These are phyloP conservation scores for Stachybotrys chartarum DNA, from an alignment of 2,329 filamentous ascomycete species.

Conservation along the genomic window DNA sequence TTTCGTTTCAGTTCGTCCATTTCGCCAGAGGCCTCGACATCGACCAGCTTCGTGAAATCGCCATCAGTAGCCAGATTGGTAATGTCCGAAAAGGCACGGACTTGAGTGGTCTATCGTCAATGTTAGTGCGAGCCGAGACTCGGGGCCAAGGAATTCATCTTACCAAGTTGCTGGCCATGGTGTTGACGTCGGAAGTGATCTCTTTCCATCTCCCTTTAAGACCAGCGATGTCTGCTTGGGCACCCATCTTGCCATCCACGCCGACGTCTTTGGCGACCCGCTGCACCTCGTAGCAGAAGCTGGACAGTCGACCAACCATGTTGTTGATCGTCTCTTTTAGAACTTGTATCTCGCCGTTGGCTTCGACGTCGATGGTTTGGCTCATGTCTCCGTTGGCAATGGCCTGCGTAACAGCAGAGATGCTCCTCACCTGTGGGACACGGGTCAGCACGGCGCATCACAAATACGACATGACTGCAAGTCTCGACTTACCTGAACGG, in stretches of 20 bases:
- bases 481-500: conserved; percentile 45
- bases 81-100: conserved; percentile 95
- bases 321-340: conserved; percentile 97
- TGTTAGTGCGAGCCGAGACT: conserved; percentile 18
- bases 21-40: conserved; percentile 93
- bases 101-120: conserved; percentile 74
- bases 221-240: conserved; percentile 88
- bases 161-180: conserved; percentile 67
- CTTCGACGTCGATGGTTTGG: conserved; percentile 90
- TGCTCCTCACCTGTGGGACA: conserved; percentile 64
- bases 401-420: conserved; percentile 88
- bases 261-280: conserved; percentile 93
- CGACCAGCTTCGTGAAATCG: conserved; percentile 94
- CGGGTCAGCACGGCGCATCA: background rate
- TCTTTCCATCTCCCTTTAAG: conserved; percentile 96
- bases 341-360: conserved; percentile 88
- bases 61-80: conserved; percentile 96
- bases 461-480: background rate
- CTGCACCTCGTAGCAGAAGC: conserved; percentile 94
- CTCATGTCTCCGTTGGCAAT: conserved; percentile 95
- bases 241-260: conserved; percentile 97
- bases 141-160: conserved; percentile 12
- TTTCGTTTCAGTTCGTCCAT: conserved; percentile 99
- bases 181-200: conserved; percentile 95
- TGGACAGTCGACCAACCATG: conserved; percentile 93